Evolutionary conservation across 805 yeast species (phyloP).

Genomic region (Kodamaea leandrae): DNA sequence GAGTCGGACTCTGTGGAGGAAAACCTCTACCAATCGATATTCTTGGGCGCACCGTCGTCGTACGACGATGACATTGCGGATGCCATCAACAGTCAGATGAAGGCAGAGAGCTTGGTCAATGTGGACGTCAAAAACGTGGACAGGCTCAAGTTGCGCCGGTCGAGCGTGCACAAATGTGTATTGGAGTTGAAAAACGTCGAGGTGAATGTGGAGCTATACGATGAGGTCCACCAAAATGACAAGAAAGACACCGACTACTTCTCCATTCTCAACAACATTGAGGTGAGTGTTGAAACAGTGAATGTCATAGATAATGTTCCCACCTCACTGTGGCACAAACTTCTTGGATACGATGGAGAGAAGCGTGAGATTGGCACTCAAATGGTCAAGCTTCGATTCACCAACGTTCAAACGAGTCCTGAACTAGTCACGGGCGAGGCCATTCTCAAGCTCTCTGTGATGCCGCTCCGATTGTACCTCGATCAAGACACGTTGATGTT

Average conservation of each 20-base stretch:
- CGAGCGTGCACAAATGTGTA: constrained; percentile 28
- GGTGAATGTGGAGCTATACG: constrained; percentile 39
- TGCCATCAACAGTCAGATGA: constrained; percentile 2
- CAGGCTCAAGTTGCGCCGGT: constrained; percentile 3
- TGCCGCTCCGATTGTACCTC: constrained; percentile 79
- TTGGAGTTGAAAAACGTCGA: constrained; percentile 56
- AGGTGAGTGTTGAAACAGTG: constrained; percentile 50
- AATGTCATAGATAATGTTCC: constrained; percentile 75
- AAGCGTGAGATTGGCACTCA: constrained; percentile 67
- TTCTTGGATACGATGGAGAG: constrained; percentile 65
- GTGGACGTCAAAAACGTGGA: constrained; percentile 1
- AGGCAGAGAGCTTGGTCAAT: constrained; percentile 2
- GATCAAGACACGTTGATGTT: constrained; percentile 95
- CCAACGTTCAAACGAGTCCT: constrained; percentile 63
- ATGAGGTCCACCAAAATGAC: background rate
- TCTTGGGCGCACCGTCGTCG: constrained; percentile 4
- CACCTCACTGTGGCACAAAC: constrained; percentile 88
- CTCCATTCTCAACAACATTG: constrained; percentile 41
- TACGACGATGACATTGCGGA: constrained; percentile 1
- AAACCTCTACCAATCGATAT: constrained; percentile 8
- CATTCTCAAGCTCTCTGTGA: constrained; percentile 48
- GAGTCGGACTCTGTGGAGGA: constrained; percentile 8
- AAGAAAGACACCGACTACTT: background rate
- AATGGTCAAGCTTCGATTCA: constrained; percentile 55
- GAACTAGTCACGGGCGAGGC: constrained; percentile 68